A percentile compares a stretch with the other conserved stretches of the same genome.
Conservation (phyloP, 352 stramenopile species). For the Globisporangium radiosum region DNA sequence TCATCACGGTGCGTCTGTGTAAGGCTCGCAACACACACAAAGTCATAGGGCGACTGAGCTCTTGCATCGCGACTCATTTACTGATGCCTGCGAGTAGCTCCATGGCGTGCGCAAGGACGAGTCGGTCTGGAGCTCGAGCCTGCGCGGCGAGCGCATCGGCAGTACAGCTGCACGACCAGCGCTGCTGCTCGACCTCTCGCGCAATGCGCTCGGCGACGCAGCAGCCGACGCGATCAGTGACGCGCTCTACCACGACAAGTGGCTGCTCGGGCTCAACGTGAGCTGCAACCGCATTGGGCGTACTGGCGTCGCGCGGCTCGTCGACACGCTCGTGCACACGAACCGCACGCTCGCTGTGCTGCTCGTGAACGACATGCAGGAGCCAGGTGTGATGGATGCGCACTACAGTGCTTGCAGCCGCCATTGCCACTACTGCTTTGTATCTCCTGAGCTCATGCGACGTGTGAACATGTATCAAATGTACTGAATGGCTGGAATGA, state of each 20-base stretch:
- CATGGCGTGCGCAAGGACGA: constrained; percentile 49
- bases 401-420: too few species aligned
- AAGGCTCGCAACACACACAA: too few species aligned
- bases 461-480: too few species aligned
- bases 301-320: constrained; percentile 19
- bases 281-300: constrained; percentile 32
- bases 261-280: constrained; percentile 49
- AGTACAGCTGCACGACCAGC: constrained; percentile 7
- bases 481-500: too few species aligned
- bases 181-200: constrained; percentile 39
- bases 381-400: constrained; percentile 13
- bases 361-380: constrained; percentile 22
- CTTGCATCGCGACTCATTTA: too few species aligned
- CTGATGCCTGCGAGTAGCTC: constrained; percentile 17
- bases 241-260: constrained; percentile 64
- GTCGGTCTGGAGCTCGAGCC: constrained; percentile 44
- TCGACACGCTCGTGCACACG: constrained; percentile 29
- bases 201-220: constrained; percentile 39
- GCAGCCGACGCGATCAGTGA: constrained; percentile 29
- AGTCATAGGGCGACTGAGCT: too few species aligned
- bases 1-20: constrained; percentile 29
- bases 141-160: constrained; percentile 23
- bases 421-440: too few species aligned
- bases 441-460: too few species aligned
- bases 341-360: constrained; percentile 48